Conservation (phyloP, 2,329 filamentous ascomycete species). For the Botrytis fragariae region DNA sequence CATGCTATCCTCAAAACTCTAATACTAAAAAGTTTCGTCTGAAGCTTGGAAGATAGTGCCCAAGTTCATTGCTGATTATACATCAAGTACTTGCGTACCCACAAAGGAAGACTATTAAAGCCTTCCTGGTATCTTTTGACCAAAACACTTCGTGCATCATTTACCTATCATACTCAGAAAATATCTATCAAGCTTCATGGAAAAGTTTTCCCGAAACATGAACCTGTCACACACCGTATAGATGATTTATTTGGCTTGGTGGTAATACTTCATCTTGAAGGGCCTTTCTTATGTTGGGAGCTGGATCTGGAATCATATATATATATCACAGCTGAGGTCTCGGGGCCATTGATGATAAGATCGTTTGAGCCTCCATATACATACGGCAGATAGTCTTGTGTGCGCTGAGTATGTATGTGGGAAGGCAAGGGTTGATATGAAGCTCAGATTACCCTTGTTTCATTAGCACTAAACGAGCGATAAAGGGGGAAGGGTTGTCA, state of each 20-base stretch:
- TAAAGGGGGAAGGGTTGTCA: neutral
- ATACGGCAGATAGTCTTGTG: neutral
- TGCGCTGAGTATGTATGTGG: neutral
- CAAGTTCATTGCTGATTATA: neutral
- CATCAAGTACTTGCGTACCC: neutral
- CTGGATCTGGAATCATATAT: neutral
- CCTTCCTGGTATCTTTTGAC: neutral
- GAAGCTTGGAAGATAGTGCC: neutral
- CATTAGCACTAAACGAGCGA: neutral
- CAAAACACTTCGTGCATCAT: neutral
- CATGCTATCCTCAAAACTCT: neutral
- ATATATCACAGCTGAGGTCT: neutral
- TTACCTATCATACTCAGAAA: neutral
- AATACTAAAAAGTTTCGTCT: accelerated
- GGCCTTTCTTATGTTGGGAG: neutral
- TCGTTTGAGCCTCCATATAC: neutral
- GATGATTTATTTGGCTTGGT: neutral
- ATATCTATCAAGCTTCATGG: neutral
- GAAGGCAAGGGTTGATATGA: neutral
- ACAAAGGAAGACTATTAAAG: neutral
- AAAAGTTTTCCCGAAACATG: neutral
- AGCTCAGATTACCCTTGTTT: too few species aligned
- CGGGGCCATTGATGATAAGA: neutral
- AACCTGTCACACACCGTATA: neutral
- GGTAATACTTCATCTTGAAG: neutral